Percentiles rank a stretch among this genome's conserved stretches.
Evolutionary conservation across 352 stramenopile genomes (phyloP).

Genomic region (Phytophthora pluvialis): DNA sequence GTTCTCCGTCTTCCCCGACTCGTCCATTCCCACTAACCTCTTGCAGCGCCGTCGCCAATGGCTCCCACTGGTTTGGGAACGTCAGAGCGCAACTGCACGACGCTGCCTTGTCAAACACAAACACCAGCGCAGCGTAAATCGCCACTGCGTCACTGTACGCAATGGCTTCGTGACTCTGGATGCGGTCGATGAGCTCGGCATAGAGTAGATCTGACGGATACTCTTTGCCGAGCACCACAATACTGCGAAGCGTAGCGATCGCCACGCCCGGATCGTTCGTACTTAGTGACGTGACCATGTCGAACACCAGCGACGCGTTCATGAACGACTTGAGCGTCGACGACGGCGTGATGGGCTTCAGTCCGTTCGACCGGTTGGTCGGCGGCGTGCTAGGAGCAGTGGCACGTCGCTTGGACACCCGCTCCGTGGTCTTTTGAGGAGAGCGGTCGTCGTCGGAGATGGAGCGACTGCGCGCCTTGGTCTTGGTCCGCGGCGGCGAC

Average conservation of each 20-base stretch:
- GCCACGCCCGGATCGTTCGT: conserved; percentile 84
- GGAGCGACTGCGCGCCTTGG: conserved; percentile 27
- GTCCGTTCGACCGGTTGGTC: conserved; percentile 7
- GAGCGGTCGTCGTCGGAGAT: conserved; percentile 31
- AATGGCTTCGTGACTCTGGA: conserved; percentile 72
- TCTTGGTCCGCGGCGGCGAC: conserved; percentile 16
- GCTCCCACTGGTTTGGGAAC: conserved; percentile 79
- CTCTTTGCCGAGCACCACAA: conserved; percentile 86
- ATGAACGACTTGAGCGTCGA: conserved; percentile 68
- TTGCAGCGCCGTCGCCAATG: conserved; percentile 61
- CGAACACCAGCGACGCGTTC: conserved; percentile 83
- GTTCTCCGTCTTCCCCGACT: conserved; percentile 35
- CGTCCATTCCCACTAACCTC: conserved; percentile 53
- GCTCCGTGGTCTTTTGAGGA: conserved; percentile 20
- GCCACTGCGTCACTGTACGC: conserved; percentile 74
- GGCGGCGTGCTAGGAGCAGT: conserved; percentile 25
- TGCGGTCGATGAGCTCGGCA: conserved; percentile 80
- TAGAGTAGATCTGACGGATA: conserved; percentile 85
- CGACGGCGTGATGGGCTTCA: conserved; percentile 76
- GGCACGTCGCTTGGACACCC: conserved; percentile 44
- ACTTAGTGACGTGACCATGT: conserved; percentile 85
- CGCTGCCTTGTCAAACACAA: conserved; percentile 79
- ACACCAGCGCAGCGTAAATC: conserved; percentile 83
- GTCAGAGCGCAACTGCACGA: conserved; percentile 64
- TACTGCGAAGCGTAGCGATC: conserved; percentile 75